Conservation (phyloP, 2,329 filamentous ascomycete species). For the Aureobasidium sp. region DNA sequence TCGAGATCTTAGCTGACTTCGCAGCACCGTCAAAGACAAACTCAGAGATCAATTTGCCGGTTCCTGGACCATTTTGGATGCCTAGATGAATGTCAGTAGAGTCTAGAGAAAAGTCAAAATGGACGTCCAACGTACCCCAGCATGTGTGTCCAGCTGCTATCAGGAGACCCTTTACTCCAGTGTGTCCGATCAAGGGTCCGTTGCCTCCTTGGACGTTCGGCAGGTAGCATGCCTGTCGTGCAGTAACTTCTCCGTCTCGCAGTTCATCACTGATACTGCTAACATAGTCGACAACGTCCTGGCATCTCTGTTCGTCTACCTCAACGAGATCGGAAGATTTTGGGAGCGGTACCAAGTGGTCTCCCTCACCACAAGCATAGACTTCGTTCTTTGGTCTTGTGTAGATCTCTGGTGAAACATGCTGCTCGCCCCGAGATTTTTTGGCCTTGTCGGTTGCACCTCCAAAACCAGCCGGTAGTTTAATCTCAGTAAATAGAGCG, state of each 20-base stretch:
- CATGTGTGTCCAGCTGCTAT: constrained; percentile 89
- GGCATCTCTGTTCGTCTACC: constrained; percentile 66
- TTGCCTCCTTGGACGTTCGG: constrained; percentile 58
- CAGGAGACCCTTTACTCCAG: constrained; percentile 63
- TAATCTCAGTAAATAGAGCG: constrained; percentile 80
- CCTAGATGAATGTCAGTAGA: neutral
- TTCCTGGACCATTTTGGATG: constrained; percentile 89
- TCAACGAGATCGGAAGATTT: constrained; percentile 65
- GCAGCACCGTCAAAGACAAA: constrained; percentile 38
- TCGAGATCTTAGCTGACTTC: constrained; percentile 35
- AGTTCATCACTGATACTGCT: constrained; percentile 46
- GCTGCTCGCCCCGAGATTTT: constrained; percentile 39
- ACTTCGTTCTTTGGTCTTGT: constrained; percentile 80
- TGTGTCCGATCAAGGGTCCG: constrained; percentile 72
- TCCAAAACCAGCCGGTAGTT: constrained; percentile 59
- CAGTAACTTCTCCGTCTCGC: constrained; percentile 49
- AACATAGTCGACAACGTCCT: constrained; percentile 78
- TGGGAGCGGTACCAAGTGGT: constrained; percentile 66
- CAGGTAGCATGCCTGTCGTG: constrained; percentile 86
- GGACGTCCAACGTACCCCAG: constrained; percentile 54
- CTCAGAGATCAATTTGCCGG: constrained; percentile 43
- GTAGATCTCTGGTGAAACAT: constrained; percentile 86
- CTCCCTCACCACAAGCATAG: constrained; percentile 90
- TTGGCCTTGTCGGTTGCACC: constrained; percentile 25
- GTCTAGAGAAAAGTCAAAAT: neutral